Percentiles rank a stretch among this genome's conserved stretches.
Conservation (phyloP, 176 grass and related monocot genomes). For the Carex littledalei region DNA sequence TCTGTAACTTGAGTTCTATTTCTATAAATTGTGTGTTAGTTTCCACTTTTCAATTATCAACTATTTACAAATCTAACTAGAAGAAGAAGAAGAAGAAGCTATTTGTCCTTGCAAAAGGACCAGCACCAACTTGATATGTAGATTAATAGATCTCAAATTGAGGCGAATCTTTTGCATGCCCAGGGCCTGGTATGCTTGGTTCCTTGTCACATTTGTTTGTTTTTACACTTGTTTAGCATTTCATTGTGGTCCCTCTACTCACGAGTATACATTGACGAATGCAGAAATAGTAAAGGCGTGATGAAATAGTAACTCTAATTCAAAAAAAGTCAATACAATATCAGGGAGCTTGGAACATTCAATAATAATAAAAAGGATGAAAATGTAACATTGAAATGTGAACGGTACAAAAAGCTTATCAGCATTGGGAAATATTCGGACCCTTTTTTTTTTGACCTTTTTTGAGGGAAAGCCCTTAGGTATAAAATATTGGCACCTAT, state of each 20-base stretch:
- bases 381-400: not conserved
- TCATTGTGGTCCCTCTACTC: not conserved
- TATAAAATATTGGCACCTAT: not conserved
- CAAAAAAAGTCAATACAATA: not conserved
- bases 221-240: not conserved
- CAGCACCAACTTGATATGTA: not conserved
- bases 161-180: not conserved
- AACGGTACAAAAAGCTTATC: not conserved
- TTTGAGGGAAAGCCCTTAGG: too few species aligned
- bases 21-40: not conserved
- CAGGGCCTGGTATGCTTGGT: not conserved
- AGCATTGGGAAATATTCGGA: not conserved
- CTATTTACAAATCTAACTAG: conserved; percentile 7
- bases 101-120: conserved; percentile 16
- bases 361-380: not conserved
- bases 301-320: not conserved
- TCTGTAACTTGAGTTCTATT: not conserved
- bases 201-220: not conserved
- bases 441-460: too few species aligned
- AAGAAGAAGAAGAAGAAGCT: not conserved
- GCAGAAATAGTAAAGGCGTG: conserved; percentile 2
- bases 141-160: conserved; percentile 1
- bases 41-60: not conserved
- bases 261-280: conserved; percentile 16
- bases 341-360: not conserved